Percentiles rank a stretch among this genome's conserved stretches.
These are phyloP conservation scores for Gaertneriomyces sp. DNA, from an alignment of 192 early-diverging fungal genomes.

Conservation along the genomic window DNA sequence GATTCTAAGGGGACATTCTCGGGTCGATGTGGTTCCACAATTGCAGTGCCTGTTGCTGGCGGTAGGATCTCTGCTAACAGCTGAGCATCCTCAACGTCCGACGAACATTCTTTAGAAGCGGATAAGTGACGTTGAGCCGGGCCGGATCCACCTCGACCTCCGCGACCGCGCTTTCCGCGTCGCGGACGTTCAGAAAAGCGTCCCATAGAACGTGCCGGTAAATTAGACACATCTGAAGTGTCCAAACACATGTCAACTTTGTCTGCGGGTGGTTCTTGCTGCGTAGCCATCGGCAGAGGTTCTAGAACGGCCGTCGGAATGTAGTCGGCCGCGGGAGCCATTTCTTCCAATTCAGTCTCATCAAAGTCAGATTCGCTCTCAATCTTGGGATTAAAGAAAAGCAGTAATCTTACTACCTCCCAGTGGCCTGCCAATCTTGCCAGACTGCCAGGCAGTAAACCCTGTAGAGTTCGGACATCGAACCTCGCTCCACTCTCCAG, in stretches of 20 bases:
- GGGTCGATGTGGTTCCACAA: no score
- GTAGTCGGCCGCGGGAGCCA: no score
- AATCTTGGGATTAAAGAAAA: no score
- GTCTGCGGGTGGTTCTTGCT: background rate
- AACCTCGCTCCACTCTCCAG: constrained; percentile 25
- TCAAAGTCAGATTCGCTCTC: no score
- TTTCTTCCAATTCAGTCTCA: no score
- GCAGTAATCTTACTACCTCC: constrained; percentile 5
- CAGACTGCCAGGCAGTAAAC: constrained; percentile 18
- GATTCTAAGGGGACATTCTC: no score
- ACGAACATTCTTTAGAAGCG: background rate
- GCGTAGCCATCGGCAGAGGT: background rate
- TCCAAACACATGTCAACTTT: background rate
- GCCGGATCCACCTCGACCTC: constrained; percentile 21
- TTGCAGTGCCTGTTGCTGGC: no score
- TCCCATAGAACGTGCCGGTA: background rate
- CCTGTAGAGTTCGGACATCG: constrained; percentile 13
- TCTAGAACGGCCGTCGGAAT: no score
- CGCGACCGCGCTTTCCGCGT: constrained; percentile 21
- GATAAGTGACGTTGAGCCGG: constrained; percentile 5
- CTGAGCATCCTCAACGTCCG: background rate
- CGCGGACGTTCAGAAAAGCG: constrained; percentile 27
- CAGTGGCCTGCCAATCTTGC: constrained; percentile 8
- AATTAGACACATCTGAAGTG: background rate
- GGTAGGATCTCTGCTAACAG: no score